Evolutionary conservation across 2,329 filamentous ascomycete genomes (phyloP).

Genomic region (Madurella mycetomatis): DNA sequence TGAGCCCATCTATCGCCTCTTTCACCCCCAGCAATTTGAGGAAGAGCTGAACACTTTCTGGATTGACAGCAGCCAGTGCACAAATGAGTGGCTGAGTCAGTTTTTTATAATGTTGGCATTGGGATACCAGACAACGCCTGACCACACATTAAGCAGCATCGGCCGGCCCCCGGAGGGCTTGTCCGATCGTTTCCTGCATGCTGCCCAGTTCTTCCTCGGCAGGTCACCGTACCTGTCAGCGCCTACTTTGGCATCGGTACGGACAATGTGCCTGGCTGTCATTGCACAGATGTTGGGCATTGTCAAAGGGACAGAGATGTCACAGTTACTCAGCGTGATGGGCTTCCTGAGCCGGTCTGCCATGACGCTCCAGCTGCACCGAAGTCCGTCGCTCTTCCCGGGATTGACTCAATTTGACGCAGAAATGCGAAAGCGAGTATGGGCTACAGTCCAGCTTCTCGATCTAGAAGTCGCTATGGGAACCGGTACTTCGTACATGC

Average conservation of each 20-base stretch:
- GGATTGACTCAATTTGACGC: constrained; percentile 19
- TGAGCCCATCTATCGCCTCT: constrained; percentile 26
- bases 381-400: constrained; percentile 14
- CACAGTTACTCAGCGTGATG: constrained; percentile 24
- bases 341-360: constrained; percentile 22
- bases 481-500: constrained; percentile 22
- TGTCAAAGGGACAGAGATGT: constrained; percentile 19
- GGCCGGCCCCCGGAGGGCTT: constrained; percentile 22
- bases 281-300: constrained; percentile 24
- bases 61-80: constrained; percentile 15
- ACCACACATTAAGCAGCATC: constrained; percentile 17
- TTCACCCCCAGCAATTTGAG: constrained; percentile 23
- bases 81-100: constrained; percentile 26
- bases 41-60: constrained; percentile 23
- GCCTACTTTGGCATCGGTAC: constrained; percentile 23
- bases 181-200: constrained; percentile 23
- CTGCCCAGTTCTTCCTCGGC: constrained; percentile 25
- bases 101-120: constrained; percentile 28
- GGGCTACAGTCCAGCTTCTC: constrained; percentile 27
- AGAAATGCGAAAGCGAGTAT: constrained; percentile 25
- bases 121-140: constrained; percentile 22
- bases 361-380: constrained; percentile 25
- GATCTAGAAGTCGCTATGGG: constrained; percentile 27
- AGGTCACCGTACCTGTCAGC: constrained; percentile 20
- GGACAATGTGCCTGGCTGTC: constrained; percentile 26